Evolutionary conservation across 1,284 basidiomycete genomes (phyloP).

Genomic region (Sporisorium scitamineum): DNA sequence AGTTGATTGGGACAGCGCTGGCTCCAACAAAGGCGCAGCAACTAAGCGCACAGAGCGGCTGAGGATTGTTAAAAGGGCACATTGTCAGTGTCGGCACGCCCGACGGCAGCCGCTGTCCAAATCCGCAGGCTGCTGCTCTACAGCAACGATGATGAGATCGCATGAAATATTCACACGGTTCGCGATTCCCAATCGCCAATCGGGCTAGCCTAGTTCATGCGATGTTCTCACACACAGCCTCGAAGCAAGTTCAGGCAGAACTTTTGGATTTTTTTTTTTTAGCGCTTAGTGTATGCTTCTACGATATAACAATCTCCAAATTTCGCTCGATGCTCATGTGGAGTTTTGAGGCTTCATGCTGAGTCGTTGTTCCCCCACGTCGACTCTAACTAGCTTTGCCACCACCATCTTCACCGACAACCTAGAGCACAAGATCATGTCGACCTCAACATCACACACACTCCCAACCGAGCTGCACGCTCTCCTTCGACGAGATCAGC

Average conservation of each 20-base stretch:
- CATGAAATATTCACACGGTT: not conserved
- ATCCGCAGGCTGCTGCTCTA: no score
- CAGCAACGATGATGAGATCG: not conserved
- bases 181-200: not conserved
- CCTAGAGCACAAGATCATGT: not conserved
- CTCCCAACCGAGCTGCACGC: conserved; percentile 13
- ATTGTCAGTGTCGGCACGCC: no score
- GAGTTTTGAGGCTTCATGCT: conserved; percentile 1
- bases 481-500: conserved; percentile 15
- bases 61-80: no score
- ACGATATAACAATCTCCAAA: no score
- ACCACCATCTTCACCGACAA: not conserved
- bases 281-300: no score
- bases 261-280: no score
- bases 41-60: no score
- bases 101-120: not conserved
- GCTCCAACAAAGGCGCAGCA: not conserved
- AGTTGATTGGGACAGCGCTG: no score
- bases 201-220: not conserved
- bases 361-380: conserved; percentile 1
- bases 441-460: not conserved
- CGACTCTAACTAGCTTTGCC: not conserved
- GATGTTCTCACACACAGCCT: not conserved
- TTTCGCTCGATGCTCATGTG: not conserved
- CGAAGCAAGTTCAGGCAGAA: no score